phyloP scores from a whole-genome alignment of 192 early-diverging fungal species.

The Rhizoclosmatium globosum region DNA sequence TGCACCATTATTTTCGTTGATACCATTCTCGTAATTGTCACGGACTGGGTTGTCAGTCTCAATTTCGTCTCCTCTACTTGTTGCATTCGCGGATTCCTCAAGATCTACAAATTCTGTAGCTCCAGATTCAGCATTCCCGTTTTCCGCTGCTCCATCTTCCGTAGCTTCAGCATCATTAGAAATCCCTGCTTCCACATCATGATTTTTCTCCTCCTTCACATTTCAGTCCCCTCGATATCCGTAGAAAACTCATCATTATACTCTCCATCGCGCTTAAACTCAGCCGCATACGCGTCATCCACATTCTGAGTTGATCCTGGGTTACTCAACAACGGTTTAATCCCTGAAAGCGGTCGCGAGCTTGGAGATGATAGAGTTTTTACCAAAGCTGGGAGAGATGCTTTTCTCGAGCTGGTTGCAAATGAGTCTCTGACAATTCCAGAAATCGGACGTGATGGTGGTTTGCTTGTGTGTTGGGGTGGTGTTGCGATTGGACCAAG shows the following conservation, averaged over 20 bases:
- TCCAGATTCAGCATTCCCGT: too few relatives aligned
- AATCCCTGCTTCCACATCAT: too few relatives aligned
- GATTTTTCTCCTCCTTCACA: too few relatives aligned
- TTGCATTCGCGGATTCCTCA: too few relatives aligned
- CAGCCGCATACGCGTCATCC: background rate
- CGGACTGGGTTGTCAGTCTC: too few relatives aligned
- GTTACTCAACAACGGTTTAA: background rate
- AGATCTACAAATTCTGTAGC: too few relatives aligned
- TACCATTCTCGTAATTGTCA: too few relatives aligned
- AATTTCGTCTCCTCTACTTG: too few relatives aligned
- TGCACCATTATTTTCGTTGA: too few relatives aligned
- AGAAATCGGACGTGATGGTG: slow-evolving; percentile 21
- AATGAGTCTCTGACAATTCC: background rate
- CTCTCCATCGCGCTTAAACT: background rate
- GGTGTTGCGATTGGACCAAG: slow-evolving; percentile 22
- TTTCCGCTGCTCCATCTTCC: background rate
- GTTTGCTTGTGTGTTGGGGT: slow-evolving; percentile 12
- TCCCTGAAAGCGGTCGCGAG: slow-evolving; percentile 20
- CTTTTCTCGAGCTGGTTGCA: background rate
- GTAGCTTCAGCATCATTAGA: background rate
- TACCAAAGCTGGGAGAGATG: slow-evolving; percentile 20
- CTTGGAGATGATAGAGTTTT: slow-evolving; percentile 21
- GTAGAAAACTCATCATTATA: too few relatives aligned
- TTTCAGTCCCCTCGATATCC: too few relatives aligned
- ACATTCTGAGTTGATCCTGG: background rate